phyloP scores from a whole-genome alignment of 2,329 filamentous ascomycete species.

The Fusarium piperis region DNA sequence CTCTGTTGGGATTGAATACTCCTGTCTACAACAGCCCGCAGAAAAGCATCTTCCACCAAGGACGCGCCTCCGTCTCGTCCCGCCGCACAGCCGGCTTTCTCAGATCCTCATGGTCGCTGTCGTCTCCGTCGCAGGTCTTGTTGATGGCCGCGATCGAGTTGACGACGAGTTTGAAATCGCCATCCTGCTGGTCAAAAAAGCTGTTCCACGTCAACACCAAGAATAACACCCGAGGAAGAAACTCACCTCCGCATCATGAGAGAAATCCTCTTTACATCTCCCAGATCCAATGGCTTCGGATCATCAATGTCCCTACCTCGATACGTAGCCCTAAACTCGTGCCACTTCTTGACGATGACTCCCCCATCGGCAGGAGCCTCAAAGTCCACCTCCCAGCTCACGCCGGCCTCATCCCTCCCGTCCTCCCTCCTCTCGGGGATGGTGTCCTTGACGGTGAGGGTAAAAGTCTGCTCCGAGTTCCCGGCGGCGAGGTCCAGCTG shows the following conservation, averaged over 20 bases:
- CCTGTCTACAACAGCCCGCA: slow-evolving; percentile 39
- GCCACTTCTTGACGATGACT: slow-evolving; percentile 69
- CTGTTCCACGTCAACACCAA: slow-evolving; percentile 50
- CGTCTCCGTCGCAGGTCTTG: slow-evolving; percentile 29
- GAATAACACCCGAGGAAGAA: background rate
- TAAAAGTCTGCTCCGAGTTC: slow-evolving; percentile 73
- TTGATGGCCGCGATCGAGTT: slow-evolving; percentile 43
- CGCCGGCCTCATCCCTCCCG: slow-evolving; percentile 75
- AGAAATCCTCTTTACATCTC: slow-evolving; percentile 71
- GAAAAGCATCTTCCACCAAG: slow-evolving; percentile 41
- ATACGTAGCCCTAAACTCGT: slow-evolving; percentile 75
- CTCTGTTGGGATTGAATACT: no score
- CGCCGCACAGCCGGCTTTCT: slow-evolving; percentile 20
- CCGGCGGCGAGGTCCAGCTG: slow-evolving; percentile 60
- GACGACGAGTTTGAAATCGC: slow-evolving; percentile 62
- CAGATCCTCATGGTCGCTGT: slow-evolving; percentile 38
- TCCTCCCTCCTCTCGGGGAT: slow-evolving; percentile 65
- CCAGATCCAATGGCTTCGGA: slow-evolving; percentile 66
- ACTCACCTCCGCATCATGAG: slow-evolving; percentile 84
- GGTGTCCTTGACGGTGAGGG: slow-evolving; percentile 78
- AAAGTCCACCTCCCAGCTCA: slow-evolving; percentile 82
- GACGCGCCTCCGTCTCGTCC: slow-evolving; percentile 3
- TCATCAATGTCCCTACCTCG: slow-evolving; percentile 72
- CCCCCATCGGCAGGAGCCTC: slow-evolving; percentile 42
- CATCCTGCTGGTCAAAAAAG: slow-evolving; percentile 80